Evolutionary conservation across 768 basidiomycete species (phyloP), one percentile per base, ranked within the genome.

Genomic region (Calocybe indica): DNA sequence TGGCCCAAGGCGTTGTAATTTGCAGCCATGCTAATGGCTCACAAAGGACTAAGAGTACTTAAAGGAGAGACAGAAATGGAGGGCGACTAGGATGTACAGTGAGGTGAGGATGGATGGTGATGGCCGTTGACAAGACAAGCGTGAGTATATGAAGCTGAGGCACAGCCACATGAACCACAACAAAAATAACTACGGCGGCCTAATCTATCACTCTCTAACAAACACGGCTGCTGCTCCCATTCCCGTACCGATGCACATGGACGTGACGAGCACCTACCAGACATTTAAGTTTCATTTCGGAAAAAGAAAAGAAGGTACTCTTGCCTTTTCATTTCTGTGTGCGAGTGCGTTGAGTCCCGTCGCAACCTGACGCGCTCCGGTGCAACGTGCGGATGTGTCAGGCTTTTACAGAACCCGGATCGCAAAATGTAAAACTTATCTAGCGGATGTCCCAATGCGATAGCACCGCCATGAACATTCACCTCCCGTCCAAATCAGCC

Each of bases 401-500:
- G 37, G 34, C 34, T 48, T 43, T 34, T 15, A 5, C 40, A 37
- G 47, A 43, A 29, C 39, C 29, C 38, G 45, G 13, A 15, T 22
- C 56, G 34, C 15, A 36, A 10, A 42, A 8, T 7, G 52, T 39
- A 44, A 5, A 22, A 77, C 85, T 76, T 60, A 88, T 85, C 88
- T 78, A 89, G 61, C 28, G 88, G 87, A 63, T 90, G 87, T 0
- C 88, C 87, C 37, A 92, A 71, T 14, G 89, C 91, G 58, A 94
- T 94, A 1, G 91, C 91, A 2, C 92, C 92, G 11, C 92, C 92
- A 50, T 92, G 92, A 28, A 90, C 87, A 57, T 93, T 93, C 13
- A 91, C 82, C 72, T 87, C 43, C 36, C 40, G 30, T 43, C 37
- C 37, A 15, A 12, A 49, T 15, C 13, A 33, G 8, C 34, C 36